Evolutionary conservation across 257 asterid genomes (phyloP).

Genomic region (Solanum lignicaule): DNA sequence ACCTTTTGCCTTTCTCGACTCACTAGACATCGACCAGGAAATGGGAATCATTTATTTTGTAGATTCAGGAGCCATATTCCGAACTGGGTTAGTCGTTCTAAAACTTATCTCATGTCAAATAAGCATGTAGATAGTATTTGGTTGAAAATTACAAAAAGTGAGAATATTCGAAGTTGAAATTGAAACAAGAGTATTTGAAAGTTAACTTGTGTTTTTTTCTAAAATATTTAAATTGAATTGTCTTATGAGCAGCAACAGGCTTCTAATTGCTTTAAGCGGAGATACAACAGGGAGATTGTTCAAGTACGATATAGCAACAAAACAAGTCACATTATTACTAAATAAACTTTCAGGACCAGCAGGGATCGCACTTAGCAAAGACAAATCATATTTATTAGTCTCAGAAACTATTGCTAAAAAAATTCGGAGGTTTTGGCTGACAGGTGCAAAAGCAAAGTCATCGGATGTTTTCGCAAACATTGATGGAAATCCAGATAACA

Average conservation of each 20-base stretch:
- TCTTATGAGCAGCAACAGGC: neutral
- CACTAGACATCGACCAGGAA: neutral
- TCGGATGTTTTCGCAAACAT: neutral
- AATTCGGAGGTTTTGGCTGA: neutral
- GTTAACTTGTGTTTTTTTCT: no score
- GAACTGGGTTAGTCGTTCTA: neutral
- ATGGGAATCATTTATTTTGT: neutral
- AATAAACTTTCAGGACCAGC: neutral
- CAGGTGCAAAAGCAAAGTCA: neutral
- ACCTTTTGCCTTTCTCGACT: neutral
- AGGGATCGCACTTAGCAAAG: neutral
- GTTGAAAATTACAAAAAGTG: accelerated
- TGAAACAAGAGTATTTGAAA: no score
- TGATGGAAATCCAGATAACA: neutral
- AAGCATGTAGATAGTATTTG: no score
- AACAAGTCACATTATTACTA: neutral
- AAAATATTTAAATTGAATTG: neutral
- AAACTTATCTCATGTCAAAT: neutral
- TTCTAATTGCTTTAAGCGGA: neutral
- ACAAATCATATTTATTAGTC: neutral
- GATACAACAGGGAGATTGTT: neutral
- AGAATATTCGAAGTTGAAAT: no score
- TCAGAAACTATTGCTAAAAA: neutral
- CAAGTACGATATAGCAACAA: neutral
- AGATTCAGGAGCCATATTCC: neutral